Conservation (phyloP, 1,139 yeast genomes). For the Pneumocystis carinii region DNA sequence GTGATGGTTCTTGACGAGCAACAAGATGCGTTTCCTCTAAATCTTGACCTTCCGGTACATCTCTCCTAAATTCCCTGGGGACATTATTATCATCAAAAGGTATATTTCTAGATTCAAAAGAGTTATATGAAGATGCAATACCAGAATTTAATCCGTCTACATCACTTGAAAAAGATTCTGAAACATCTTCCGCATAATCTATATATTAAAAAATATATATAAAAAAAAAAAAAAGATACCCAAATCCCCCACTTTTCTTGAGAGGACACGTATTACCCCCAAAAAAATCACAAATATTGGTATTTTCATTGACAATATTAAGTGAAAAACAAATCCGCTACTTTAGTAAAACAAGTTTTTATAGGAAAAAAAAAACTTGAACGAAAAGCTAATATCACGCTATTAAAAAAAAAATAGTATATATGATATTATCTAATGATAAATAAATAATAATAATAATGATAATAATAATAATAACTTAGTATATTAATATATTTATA, state of each 20-base stretch:
- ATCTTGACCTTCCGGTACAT: too few species aligned
- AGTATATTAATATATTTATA: too few species aligned
- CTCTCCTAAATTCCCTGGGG: too few species aligned
- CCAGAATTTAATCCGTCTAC: background rate
- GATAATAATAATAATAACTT: too few species aligned
- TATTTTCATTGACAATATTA: background rate
- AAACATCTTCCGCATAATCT: background rate
- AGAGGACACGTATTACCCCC: background rate
- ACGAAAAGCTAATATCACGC: background rate
- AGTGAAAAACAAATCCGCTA: background rate
- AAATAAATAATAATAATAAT: too few species aligned
- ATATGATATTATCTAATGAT: too few species aligned
- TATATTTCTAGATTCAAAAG: too few species aligned
- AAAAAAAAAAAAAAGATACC: background rate
- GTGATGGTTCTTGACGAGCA: too few species aligned
- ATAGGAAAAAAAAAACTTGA: background rate
- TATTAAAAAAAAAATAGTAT: background rate
- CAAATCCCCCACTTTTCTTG: background rate
- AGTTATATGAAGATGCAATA: background rate
- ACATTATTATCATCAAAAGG: too few species aligned
- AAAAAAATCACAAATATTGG: background rate
- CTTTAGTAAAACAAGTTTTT: background rate
- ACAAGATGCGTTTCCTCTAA: too few species aligned
- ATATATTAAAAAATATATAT: background rate
- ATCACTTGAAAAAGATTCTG: background rate